Base-by-base conservation (phyloP, 1,139 yeast genomes). In the Blastobotrys serpentis region DNA sequence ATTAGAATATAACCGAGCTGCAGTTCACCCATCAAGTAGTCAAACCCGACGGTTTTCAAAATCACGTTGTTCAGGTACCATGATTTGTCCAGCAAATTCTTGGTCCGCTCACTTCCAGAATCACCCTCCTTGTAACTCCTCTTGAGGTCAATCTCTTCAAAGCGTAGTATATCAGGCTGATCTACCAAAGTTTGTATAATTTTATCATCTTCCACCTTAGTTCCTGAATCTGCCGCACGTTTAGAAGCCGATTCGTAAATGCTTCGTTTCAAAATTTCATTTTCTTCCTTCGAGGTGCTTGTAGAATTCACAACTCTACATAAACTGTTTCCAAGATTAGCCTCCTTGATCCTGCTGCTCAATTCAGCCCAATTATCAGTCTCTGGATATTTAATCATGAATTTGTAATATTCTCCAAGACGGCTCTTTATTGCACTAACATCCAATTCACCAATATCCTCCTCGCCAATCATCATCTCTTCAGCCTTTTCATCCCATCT, bases 1-100 rank as follows among this genome's bases (percentile, higher is more conserved):
- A 66, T 61, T 48, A 69, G 63, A 13, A 73, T 41, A 52, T 61
- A 76, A 2, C 70, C 55, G 21, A 73, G 56, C 52, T 75, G 75
- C 23, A 75, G 53, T 50, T 76, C 79, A 4, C 76, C 73, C 21
- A 74, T 48, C 4, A 72, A 55, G 13, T 55, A 47, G 1, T 50
- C 43, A 4, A 59, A 52, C 29, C 54, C 61, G 41, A 55, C 62
- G 2, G 52, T 46, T 18, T 51, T 49, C 1, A 55, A 46, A 2
- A 64, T 43, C 14, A 69, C 45, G n/a, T 66, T 60, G 18, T 61
- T 54, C 30, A 76, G 53, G 51, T 71, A 74, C 72, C 76, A 69
- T 4, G 76, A 66, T 51, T 73, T 75, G 58, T 76, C 79, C 17
- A 69, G 48, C 23, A 67, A 69, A 48, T 73, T 73, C 17, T 60